phyloP scores from a whole-genome alignment of 305 asterid species.

The Solanum hybrid region DNA sequence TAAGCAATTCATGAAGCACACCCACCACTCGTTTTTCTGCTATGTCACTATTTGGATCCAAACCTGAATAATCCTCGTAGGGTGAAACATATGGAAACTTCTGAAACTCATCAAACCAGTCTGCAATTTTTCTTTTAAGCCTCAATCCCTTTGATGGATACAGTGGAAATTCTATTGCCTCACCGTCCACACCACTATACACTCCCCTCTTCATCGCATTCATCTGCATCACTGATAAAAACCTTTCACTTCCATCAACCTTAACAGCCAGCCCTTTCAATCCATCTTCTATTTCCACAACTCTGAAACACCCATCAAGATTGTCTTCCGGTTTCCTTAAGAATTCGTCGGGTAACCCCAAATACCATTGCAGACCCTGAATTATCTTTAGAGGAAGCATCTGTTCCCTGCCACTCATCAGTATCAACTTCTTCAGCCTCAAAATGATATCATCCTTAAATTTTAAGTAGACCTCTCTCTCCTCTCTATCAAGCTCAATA shows the following conservation, averaged over 20 bases:
- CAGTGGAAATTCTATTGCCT: slow-evolving; percentile 51
- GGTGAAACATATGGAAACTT: slow-evolving; percentile 71
- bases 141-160: slow-evolving; percentile 84
- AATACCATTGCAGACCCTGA: slow-evolving; percentile 60
- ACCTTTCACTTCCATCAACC: slow-evolving; percentile 15
- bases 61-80: slow-evolving; percentile 36
- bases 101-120: slow-evolving; percentile 66
- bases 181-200: slow-evolving; percentile 34
- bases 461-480: slow-evolving; percentile 37
- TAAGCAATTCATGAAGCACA: slow-evolving; percentile 63
- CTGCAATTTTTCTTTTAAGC: slow-evolving; percentile 61
- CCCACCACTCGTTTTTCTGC: slow-evolving; percentile 78
- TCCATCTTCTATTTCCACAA: slow-evolving; percentile 66
- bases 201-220: slow-evolving; percentile 51
- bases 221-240: slow-evolving; percentile 45
- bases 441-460: slow-evolving; percentile 40
- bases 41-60: slow-evolving; percentile 45
- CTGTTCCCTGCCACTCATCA: slow-evolving; percentile 58
- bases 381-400: slow-evolving; percentile 63
- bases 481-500: slow-evolving; percentile 61
- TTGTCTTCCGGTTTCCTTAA: slow-evolving; percentile 37
- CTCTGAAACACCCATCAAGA: slow-evolving; percentile 30
- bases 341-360: slow-evolving; percentile 70
- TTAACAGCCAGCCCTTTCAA: slow-evolving; percentile 48
- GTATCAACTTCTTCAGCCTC: slow-evolving; percentile 58